These are phyloP conservation scores for Pleurozium schreberi DNA, from an alignment of 225 moss, liverwort and hornwort genomes.

Conservation along the genomic window DNA sequence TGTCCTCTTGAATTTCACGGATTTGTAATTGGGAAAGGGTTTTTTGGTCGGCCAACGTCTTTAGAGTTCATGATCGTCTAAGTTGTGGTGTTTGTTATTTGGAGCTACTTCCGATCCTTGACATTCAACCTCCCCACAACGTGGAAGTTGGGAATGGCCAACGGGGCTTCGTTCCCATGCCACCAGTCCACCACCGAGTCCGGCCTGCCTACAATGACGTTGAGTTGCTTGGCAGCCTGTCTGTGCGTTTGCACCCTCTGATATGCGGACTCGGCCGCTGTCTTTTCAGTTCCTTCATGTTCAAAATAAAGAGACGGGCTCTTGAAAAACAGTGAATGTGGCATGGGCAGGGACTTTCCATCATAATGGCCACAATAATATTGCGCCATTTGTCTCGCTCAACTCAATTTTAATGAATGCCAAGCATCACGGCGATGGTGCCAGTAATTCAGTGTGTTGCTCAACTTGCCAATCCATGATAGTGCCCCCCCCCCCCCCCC, in stretches of 20 bases:
- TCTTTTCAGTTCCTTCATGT: background rate
- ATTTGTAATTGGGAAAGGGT: no score
- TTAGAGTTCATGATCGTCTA: no score
- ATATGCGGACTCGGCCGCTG: background rate
- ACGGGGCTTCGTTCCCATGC: no score
- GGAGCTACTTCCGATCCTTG: background rate
- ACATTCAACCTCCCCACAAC: background rate
- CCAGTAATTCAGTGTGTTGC: no score
- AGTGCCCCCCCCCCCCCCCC: no score
- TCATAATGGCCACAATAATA: background rate
- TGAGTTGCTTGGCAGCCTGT: background rate
- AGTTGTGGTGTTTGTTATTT: background rate
- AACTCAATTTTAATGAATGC: no score
- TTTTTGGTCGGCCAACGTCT: background rate
- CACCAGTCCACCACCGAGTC: background rate
- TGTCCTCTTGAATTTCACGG: background rate
- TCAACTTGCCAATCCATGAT: no score
- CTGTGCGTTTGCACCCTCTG: background rate
- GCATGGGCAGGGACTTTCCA: background rate
- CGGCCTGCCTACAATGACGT: no score
- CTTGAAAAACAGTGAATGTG: background rate
- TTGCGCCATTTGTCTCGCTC: background rate
- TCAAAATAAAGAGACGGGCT: no score
- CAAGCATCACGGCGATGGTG: no score
- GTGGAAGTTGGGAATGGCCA: background rate